Base-by-base conservation (phyloP, 2,329 filamentous ascomycete genomes). In the Aspergillus eucalypticola region DNA sequence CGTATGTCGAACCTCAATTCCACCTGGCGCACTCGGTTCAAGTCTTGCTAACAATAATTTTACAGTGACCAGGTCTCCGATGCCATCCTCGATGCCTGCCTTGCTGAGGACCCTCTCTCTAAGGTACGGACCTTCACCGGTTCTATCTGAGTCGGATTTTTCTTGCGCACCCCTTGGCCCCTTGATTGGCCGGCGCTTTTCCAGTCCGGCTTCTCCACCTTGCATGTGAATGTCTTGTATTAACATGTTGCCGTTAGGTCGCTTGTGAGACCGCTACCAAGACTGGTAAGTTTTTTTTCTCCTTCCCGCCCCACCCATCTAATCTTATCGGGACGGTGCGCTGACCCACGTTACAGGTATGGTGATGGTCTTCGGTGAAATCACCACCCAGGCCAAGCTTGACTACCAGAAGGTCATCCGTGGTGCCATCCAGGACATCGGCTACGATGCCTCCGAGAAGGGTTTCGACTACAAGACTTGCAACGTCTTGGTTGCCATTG, bases 381-480 rank as follows among this genome's bases (percentile, higher is more conserved):
- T 99, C 81, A 96, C 92, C 81, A 98, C 95, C 84, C 95, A 96
- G 85, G 89, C 94, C 81, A 86, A 84, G 71, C 84, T 98, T 72
- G 95, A 99, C 86, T 99, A 97, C 90, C 95, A 99, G 82, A 96
- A 93, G 85, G 86, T 97, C 74, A 92, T 99, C 80, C 94, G 95
- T 80, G 82, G 88, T 67, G 88, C 93, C 78, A 92, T 99, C 87
- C 94, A 96, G 88, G 94, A 96, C 78, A 99, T 99, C 76, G 95
- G 95, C 74, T 99, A 98, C 83, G 95, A 99, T 83, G 87, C 90
- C 81, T 98, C 95, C 59, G 85, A 86, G 74, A 99, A 99, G 89
- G 95, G 95, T 66, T 99, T 99, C 82, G 95, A 99, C 85, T 96
- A 97, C 92, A 98, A 98, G 90, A 99, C 95, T 71, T 94, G 90